Evolutionary conservation across 2,329 filamentous ascomycete species (phyloP), one percentile per base, ranked within the genome.

Genomic region (Ceratocystis cacaofunesta): DNA sequence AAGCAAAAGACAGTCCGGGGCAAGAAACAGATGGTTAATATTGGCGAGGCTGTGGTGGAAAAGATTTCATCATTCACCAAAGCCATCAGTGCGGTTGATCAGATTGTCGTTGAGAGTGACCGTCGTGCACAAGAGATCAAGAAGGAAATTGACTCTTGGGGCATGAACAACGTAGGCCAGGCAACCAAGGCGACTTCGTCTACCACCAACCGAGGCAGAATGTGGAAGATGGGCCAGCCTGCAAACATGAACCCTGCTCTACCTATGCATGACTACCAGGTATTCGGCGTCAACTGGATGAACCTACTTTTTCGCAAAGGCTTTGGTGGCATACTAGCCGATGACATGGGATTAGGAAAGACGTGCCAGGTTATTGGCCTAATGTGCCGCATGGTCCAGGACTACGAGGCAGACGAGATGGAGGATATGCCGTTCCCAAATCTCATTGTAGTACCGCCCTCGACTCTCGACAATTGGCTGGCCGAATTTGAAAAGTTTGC

Each of bases 281-380:
- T 97, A 22, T 90, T 95, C 36, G 94, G 94, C 3, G 81, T 99
- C 63, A 97, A 97, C 72, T 99, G 94, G 94, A 82, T 99, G 72
- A 85, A 86, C 65, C 76, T 97, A 58, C 80, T 99, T 15, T 95
- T 90, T 76, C 81, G 86, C 63, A 85, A 89, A 66, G 81, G 85
- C 32, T 82, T 95, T 63, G 92, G 90, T 58, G 92, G 91, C 68
- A 97, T 99, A 66, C 79, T 99, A 19, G 94, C 94, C 1, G 94
- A 99, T 73, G 94, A 99, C 73, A 99, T 99, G 94, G 94, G 89
- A 63, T 78, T 92, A 50, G 94, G 94, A 58, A 99, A 99, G 79
- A 99, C 94, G 0, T 96, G 91, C 71, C 92, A 99, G 72, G 90
- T 97, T 68, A 96, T 99, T 70, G 86, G 90, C 0, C 90, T 99